These are phyloP conservation scores for Dioscorea alata DNA, from an alignment of 106 monocot genomes.

Conservation along the genomic window DNA sequence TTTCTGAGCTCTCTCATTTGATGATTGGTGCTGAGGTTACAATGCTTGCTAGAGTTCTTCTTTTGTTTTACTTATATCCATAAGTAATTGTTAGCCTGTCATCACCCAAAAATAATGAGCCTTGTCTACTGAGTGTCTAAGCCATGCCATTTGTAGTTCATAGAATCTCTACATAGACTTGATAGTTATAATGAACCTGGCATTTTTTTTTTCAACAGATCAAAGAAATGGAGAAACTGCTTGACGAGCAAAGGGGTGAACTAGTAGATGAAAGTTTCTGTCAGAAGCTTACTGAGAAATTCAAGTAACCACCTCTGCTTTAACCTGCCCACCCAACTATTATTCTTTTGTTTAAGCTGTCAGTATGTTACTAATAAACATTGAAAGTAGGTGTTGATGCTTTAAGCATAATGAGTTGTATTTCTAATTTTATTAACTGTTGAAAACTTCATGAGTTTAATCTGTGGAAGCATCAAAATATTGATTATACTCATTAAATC, in stretches of 20 bases:
- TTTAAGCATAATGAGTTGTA: not conserved
- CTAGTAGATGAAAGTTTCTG: slow-evolving; percentile 17
- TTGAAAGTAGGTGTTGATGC: not conserved
- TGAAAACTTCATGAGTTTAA: not conserved
- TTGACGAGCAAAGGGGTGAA: slow-evolving; percentile 5
- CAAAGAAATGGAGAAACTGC: slow-evolving; percentile 25
- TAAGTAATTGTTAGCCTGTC: too few relatives aligned
- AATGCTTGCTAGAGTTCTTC: too few relatives aligned
- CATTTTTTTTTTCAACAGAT: slow-evolving; percentile 10
- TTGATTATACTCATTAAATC: not conserved
- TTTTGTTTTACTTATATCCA: too few relatives aligned
- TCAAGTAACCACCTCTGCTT: slow-evolving; percentile 20
- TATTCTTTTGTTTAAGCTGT: too few relatives aligned
- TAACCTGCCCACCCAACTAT: not conserved
- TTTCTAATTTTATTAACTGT: not conserved
- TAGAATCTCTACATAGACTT: too few relatives aligned
- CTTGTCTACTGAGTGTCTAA: too few relatives aligned
- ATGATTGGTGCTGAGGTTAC: too few relatives aligned
- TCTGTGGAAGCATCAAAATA: too few relatives aligned
- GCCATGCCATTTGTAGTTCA: too few relatives aligned
- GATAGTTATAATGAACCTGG: too few relatives aligned
- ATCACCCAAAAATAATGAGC: too few relatives aligned
- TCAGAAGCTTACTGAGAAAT: slow-evolving; percentile 28
- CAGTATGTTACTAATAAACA: not conserved
- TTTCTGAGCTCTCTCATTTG: too few relatives aligned